Evolutionary conservation across 345 rosid species (phyloP).

Genomic region (Laguncularia racemosa): DNA sequence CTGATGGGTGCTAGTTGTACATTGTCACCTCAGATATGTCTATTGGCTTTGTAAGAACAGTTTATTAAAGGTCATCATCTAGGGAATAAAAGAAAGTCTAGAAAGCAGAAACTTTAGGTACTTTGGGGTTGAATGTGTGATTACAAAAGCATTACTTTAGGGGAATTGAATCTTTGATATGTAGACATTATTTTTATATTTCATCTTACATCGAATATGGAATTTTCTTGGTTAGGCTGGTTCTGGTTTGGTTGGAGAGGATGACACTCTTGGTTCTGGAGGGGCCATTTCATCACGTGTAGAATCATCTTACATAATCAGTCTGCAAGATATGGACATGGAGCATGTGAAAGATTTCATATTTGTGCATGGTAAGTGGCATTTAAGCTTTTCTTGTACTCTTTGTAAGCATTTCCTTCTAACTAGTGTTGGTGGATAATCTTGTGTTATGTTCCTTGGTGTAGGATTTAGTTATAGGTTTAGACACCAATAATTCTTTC

Average conservation of each 20-base stretch:
- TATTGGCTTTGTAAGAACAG: too few relatives aligned
- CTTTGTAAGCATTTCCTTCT: not conserved
- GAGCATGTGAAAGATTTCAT: slow-evolving; percentile 91
- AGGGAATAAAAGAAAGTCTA: too few relatives aligned
- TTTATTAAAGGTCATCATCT: too few relatives aligned
- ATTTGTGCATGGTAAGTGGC: slow-evolving; percentile 76
- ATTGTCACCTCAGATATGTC: too few relatives aligned
- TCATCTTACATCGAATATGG: not conserved
- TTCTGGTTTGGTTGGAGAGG: slow-evolving; percentile 87
- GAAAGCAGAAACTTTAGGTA: too few relatives aligned
- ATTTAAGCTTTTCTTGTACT: not conserved
- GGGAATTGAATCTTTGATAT: not conserved
- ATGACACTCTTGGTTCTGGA: slow-evolving; percentile 60
- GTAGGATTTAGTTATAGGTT: too few relatives aligned
- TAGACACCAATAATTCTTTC: too few relatives aligned
- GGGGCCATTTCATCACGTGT: slow-evolving; percentile 60
- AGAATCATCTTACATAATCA: slow-evolving; percentile 81
- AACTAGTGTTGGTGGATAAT: not conserved
- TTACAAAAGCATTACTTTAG: not conserved
- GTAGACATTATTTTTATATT: not conserved
- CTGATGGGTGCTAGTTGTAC: too few relatives aligned
- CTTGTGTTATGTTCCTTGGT: too few relatives aligned
- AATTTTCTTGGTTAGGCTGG: slow-evolving; percentile 42
- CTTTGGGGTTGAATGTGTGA: too few relatives aligned
- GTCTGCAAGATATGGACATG: slow-evolving; percentile 78